Evolutionary conservation across 2,329 filamentous ascomycete genomes (phyloP).

Genomic region (Neocatenulostroma microsporum): DNA sequence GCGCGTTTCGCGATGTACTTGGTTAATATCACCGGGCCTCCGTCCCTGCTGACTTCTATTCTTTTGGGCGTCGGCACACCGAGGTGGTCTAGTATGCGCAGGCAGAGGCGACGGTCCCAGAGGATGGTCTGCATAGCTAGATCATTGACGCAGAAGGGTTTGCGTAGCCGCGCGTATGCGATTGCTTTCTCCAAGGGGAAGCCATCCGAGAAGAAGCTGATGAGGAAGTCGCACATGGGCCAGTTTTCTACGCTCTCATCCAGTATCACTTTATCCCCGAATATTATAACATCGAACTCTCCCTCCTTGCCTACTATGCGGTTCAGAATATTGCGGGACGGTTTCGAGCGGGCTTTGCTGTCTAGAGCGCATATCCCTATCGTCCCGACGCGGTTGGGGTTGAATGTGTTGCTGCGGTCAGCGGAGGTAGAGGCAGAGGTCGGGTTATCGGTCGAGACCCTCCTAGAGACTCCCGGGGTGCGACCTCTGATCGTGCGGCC

Average conservation of each 20-base stretch:
- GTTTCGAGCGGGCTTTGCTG: constrained; percentile 92
- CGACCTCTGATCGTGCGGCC: constrained; percentile 33
- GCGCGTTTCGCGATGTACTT: constrained; percentile 73
- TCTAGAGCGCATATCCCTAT: constrained; percentile 96
- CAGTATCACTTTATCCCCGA: constrained; percentile 96
- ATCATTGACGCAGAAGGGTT: constrained; percentile 96
- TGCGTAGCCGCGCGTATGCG: constrained; percentile 83
- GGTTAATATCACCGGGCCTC: constrained; percentile 71
- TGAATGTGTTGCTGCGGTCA: constrained; percentile 55
- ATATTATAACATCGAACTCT: constrained; percentile 95
- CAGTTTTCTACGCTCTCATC: constrained; percentile 96
- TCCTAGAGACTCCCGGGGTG: constrained; percentile 53
- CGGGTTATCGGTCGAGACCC: constrained; percentile 73
- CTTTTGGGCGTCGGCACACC: constrained; percentile 82
- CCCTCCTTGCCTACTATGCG: constrained; percentile 80
- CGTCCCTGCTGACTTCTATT: constrained; percentile 86
- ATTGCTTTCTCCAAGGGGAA: constrained; percentile 97
- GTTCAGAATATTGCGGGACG: constrained; percentile 91
- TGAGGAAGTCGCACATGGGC: constrained; percentile 92
- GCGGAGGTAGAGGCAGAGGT: constrained; percentile 75
- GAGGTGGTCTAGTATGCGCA: constrained; percentile 80
- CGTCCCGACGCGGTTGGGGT: constrained; percentile 47
- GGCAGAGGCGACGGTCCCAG: constrained; percentile 88
- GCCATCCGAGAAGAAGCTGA: constrained; percentile 96
- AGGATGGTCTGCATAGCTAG: constrained; percentile 94